phyloP scores from a whole-genome alignment of 345 rosid species.

The Cardamine resedifolia region DNA sequence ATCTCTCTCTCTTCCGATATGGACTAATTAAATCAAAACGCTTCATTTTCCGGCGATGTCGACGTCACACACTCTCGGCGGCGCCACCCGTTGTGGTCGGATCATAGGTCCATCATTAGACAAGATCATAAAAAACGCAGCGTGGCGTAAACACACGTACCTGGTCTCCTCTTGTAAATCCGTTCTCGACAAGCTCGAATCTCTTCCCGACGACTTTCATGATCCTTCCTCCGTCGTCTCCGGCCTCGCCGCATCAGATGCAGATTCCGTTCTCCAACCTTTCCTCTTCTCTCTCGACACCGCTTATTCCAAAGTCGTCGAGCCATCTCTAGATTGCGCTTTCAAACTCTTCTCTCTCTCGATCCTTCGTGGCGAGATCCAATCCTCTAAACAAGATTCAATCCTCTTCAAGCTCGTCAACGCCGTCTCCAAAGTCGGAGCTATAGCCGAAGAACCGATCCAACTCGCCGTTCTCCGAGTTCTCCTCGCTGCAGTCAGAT shows the following conservation, averaged over 20 bases:
- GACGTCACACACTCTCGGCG: slow-evolving; percentile 73
- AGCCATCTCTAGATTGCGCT: slow-evolving; percentile 81
- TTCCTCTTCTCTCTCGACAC: slow-evolving; percentile 74
- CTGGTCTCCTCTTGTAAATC: slow-evolving; percentile 88
- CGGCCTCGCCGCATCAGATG: slow-evolving; percentile 63
- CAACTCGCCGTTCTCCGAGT: slow-evolving; percentile 80
- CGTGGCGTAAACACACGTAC: slow-evolving; percentile 93
- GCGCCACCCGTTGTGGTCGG: slow-evolving; percentile 77
- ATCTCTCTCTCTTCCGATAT: background rate
- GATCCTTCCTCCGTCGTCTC: slow-evolving; percentile 53
- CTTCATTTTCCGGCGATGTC: slow-evolving; percentile 45
- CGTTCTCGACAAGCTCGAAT: slow-evolving; percentile 74
- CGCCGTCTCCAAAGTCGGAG: slow-evolving; percentile 58
- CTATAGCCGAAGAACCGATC: slow-evolving; percentile 71
- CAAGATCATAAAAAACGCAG: slow-evolving; percentile 92
- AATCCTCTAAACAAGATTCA: slow-evolving; percentile 34
- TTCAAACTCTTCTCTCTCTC: slow-evolving; percentile 76
- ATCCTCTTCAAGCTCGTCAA: slow-evolving; percentile 47
- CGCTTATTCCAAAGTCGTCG: slow-evolving; percentile 65
- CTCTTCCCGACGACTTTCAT: slow-evolving; percentile 48
- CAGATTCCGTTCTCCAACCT: slow-evolving; percentile 67
- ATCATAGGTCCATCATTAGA: slow-evolving; percentile 76
- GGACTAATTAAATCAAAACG: slow-evolving; percentile 1
- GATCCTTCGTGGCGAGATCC: slow-evolving; percentile 66
- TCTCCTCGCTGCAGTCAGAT: slow-evolving; percentile 73